Base-by-base conservation (phyloP, 352 stramenopile genomes). In the Phytophthora pluvialis region DNA sequence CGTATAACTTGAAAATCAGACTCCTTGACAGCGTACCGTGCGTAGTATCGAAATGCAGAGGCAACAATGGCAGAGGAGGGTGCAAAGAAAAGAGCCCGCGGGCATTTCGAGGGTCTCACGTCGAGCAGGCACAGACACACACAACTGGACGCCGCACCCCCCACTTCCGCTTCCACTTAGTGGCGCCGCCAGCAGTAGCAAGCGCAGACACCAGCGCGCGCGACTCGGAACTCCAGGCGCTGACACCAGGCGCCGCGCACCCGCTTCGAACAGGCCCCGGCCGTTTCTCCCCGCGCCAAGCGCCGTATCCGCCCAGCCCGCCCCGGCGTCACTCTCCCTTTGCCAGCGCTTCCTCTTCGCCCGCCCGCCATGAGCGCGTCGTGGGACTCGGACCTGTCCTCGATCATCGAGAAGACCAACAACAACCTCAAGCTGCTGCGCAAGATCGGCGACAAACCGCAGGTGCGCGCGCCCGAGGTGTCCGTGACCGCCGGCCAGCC, bases 351-450 rank as follows among this genome's bases (percentile, higher is more conserved):
- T 31, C 38, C 52, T 28, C 16, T 12, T 15, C 29, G 5, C 29
- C 32, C 18, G 40, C 52, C 32, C 25, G 43, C 35, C 61, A 93
- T 93, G 81, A 91, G 80, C 65, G 71, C 87, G 58, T 84, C 90
- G 32, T 95, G 86, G 86, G 84, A 95, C 65, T 83, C 82, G 51
- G 86, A 95, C 55, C 64, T 95, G 50, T 89, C 86, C 44, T 92
- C 86, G 11, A 93, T 93, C 81, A 93, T 94, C 47, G 86, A 94
- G 57, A 93, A 94, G 73, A 94, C 86, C 54, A 94, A 93, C 67
- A 87, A 90, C 60, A 95, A 93, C 72, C 79, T 93, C 53, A 92
- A 92, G 70, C 73, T 93, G 33, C 72, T 93, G 59, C 84, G 86
- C 10, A 84, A 85, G 54, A 91, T 93, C 42, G 84, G 86, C 48